A percentile compares a stretch with the other conserved stretches of the same genome.
phyloP scores from a whole-genome alignment of 495 filamentous ascomycete species.

The Podospora tetraspora region DNA sequence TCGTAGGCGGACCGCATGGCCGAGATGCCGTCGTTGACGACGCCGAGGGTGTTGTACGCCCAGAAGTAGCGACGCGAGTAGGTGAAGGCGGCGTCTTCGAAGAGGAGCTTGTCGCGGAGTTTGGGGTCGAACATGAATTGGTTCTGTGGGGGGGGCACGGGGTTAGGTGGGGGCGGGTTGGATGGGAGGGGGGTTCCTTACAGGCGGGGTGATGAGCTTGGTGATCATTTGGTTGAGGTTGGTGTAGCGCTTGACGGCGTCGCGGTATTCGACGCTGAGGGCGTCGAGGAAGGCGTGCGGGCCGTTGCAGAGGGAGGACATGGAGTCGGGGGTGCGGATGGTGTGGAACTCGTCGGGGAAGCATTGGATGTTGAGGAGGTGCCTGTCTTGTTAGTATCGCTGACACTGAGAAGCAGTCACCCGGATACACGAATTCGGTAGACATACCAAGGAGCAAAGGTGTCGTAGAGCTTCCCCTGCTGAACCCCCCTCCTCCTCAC shows the following conservation, averaged over 20 bases:
- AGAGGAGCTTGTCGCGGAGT: constrained; percentile 49
- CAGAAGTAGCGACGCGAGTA: constrained; percentile 55
- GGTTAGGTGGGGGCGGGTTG: not conserved
- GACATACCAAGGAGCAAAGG: constrained; percentile 38
- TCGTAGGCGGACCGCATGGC: constrained; percentile 45
- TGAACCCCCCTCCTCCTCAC: constrained; percentile 27
- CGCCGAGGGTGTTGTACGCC: constrained; percentile 50
- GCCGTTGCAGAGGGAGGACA: constrained; percentile 46
- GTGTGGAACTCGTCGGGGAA: constrained; percentile 48
- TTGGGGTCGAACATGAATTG: constrained; percentile 51
- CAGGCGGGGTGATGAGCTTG: constrained; percentile 45
- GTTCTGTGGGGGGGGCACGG: constrained; percentile 15
- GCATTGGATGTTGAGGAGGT: constrained; percentile 47
- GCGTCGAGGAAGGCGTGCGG: constrained; percentile 50
- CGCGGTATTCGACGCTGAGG: constrained; percentile 46
- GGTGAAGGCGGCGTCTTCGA: constrained; percentile 52
- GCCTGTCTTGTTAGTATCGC: constrained; percentile 18
- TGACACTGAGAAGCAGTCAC: no score
- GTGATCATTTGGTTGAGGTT: constrained; percentile 44
- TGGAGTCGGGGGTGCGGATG: constrained; percentile 43
- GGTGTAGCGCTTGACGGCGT: constrained; percentile 46
- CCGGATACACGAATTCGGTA: no score
- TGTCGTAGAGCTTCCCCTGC: constrained; percentile 42
- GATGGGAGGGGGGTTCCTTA: constrained; percentile 11
- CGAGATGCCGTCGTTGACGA: constrained; percentile 53